Evolutionary conservation across 257 asterid species (phyloP), one percentile per base, ranked within the genome.

Genomic region (Fraxinus quadrangulata): DNA sequence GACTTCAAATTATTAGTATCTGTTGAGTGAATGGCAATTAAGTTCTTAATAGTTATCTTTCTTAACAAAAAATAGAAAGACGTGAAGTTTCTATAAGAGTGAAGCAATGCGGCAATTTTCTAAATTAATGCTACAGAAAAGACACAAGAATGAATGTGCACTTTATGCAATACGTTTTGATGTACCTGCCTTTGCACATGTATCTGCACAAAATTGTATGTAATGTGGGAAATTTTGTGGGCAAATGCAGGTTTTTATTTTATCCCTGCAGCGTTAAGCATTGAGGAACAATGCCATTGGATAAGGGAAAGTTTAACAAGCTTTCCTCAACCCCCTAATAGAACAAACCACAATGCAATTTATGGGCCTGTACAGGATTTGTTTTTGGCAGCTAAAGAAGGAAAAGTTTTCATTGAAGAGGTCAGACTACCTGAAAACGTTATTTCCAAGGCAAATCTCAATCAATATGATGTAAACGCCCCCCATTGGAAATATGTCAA

Each of bases 291-390:
- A 77, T 86, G 92, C 77, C 86, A 66, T 11, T 95, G 98, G 99
- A 88, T 90, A 72, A 87, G 77, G 88, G 97, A 93, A 89, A 91
- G 99, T 85, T 85, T 95, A 68, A 78, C 85, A 23, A 91, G 83
- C 82, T 95, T 95, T 72, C 97, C 98, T 75, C 98, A 91, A 77
- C 97, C 97, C 9, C 98, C 97, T 0, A 87, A 93, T 81, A 42
- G 51, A 42, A 42, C 51, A 12, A 42, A 42, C 51, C 51, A 42
- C 51, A 42, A 42, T 88, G 97, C 92, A 47, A 79, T 89, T 54
- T 95, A 95, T 78, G 99, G 98, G 37, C 89, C 97, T 33, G 79
- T 93, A 74, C 63, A 80, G 77, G 89, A 93, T 84, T 87, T 95
- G 77, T 91, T 95, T 81, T 73, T 77, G 78, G 90, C 97, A 39